Evolutionary conservation across 495 filamentous ascomycete genomes (phyloP).

Genomic region (Astrocystis sublimbata): DNA sequence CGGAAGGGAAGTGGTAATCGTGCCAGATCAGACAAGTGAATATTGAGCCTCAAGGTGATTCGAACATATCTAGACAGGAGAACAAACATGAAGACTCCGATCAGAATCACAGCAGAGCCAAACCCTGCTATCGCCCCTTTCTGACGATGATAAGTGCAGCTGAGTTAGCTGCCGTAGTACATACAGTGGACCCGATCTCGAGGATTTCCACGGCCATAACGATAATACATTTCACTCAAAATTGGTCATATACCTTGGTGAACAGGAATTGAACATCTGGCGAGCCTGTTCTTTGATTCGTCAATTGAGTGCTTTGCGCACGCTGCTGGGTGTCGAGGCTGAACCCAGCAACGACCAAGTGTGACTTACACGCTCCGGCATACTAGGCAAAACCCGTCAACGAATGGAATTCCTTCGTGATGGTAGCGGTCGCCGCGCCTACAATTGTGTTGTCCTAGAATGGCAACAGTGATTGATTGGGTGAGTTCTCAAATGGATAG

Average conservation of each 20-base stretch:
- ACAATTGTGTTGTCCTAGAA: constrained; percentile 6
- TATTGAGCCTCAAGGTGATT: neutral
- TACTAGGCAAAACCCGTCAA: constrained; percentile 53
- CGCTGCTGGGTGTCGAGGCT: neutral
- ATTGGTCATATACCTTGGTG: constrained; percentile 22
- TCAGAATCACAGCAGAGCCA: constrained; percentile 35
- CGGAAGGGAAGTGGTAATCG: constrained; percentile 3
- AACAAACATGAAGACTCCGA: neutral
- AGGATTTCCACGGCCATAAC: constrained; percentile 19
- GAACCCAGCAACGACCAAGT: neutral
- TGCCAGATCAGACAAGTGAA: neutral
- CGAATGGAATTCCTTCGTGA: constrained; percentile 42
- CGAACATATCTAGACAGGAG: neutral
- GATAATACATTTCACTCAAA: constrained; percentile 16
- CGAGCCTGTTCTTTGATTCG: neutral
- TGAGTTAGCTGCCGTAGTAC: constrained; percentile 48
- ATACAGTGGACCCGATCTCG: constrained; percentile 50
- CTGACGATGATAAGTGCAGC: constrained; percentile 45
- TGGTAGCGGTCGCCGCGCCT: constrained; percentile 29
- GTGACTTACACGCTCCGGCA: constrained; percentile 25
- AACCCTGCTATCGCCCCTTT: constrained; percentile 51
- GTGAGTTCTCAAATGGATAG: neutral
- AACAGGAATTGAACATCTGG: constrained; percentile 12
- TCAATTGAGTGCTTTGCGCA: neutral
- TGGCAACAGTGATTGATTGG: neutral